phyloP scores from a whole-genome alignment of 768 basidiomycete genomes.

The Boletus patriciae region DNA sequence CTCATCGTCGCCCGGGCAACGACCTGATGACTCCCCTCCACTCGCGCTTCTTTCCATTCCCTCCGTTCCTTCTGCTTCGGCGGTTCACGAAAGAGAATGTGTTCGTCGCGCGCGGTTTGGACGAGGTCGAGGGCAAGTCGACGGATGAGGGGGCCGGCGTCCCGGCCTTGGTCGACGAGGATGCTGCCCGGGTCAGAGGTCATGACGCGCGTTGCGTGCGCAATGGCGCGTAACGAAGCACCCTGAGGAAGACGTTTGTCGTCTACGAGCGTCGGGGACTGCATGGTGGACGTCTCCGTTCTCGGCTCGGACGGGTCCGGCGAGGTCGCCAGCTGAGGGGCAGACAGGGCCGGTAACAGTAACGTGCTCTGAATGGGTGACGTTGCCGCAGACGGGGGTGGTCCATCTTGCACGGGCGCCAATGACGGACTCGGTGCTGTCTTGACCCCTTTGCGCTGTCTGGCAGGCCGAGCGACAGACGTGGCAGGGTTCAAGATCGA shows the following conservation, averaged over 20 bases:
- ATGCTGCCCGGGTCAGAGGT: conserved; percentile 74
- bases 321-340: conserved; percentile 31
- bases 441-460: conserved; percentile 21
- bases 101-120: conserved; percentile 63
- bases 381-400: conserved; percentile 10
- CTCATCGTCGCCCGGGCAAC: conserved; percentile 47
- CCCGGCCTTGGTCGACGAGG: conserved; percentile 66
- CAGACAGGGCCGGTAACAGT: conserved; percentile 15
- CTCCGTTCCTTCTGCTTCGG: conserved; percentile 47
- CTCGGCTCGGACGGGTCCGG: conserved; percentile 22
- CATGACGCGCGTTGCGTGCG: conserved; percentile 86
- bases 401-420: conserved; percentile 14
- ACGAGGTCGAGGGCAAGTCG: conserved; percentile 68
- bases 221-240: conserved; percentile 69
- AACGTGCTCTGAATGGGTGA: conserved; percentile 23
- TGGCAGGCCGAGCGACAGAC: conserved; percentile 26
- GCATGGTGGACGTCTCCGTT: conserved; percentile 30
- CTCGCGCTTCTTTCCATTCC: conserved; percentile 34
- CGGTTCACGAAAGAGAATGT: conserved; percentile 42
- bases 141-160: conserved; percentile 60
- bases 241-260: conserved; percentile 51
- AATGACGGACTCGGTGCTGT: conserved; percentile 29
- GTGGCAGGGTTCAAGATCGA: conserved; percentile 58
- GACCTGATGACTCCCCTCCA: conserved; percentile 30
- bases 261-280: conserved; percentile 25